Conservation (phyloP, 2,329 filamentous ascomycete genomes). For the Phaeosphaeriaceae sp. region DNA sequence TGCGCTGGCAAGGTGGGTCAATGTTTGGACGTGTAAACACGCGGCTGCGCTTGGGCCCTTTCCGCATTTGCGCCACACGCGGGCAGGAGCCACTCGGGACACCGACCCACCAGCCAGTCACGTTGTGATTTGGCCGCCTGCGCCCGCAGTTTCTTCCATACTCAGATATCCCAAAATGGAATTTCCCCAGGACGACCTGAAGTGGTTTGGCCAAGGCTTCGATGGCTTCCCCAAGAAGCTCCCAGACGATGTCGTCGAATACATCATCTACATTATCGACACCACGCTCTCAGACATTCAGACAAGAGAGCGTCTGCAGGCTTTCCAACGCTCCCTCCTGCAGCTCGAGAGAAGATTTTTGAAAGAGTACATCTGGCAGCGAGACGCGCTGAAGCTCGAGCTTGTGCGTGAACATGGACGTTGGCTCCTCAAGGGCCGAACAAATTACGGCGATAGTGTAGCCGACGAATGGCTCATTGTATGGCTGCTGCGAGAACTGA, state of each 20-base stretch:
- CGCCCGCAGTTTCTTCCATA: not conserved
- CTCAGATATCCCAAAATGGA: slow-evolving; percentile 36
- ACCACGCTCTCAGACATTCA: slow-evolving; percentile 61
- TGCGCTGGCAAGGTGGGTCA: slow-evolving; percentile 17
- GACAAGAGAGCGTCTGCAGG: slow-evolving; percentile 70
- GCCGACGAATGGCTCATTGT: slow-evolving; percentile 98
- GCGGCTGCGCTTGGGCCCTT: slow-evolving; percentile 15
- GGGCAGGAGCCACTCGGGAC: slow-evolving; percentile 21
- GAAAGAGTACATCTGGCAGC: slow-evolving; percentile 95
- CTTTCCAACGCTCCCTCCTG: slow-evolving; percentile 72
- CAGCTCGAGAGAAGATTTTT: slow-evolving; percentile 70
- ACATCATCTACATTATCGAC: slow-evolving; percentile 77
- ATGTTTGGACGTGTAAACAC: slow-evolving; percentile 25
- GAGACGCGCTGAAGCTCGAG: slow-evolving; percentile 78
- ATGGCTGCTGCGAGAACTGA: slow-evolving; percentile 83
- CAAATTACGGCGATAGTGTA: slow-evolving; percentile 91
- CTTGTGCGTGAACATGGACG: slow-evolving; percentile 63
- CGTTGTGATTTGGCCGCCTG: slow-evolving; percentile 25
- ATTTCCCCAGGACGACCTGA: slow-evolving; percentile 60
- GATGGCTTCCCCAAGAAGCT: slow-evolving; percentile 71
- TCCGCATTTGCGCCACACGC: slow-evolving; percentile 13
- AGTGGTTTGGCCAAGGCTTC: slow-evolving; percentile 71
- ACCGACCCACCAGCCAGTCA: slow-evolving; percentile 23
- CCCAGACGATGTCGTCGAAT: slow-evolving; percentile 86
- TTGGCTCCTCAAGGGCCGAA: slow-evolving; percentile 74